Evolutionary conservation across 179 eudicot species (phyloP), one percentile per base, ranked within the genome.

Genomic region (Amaranthus tricolor): DNA sequence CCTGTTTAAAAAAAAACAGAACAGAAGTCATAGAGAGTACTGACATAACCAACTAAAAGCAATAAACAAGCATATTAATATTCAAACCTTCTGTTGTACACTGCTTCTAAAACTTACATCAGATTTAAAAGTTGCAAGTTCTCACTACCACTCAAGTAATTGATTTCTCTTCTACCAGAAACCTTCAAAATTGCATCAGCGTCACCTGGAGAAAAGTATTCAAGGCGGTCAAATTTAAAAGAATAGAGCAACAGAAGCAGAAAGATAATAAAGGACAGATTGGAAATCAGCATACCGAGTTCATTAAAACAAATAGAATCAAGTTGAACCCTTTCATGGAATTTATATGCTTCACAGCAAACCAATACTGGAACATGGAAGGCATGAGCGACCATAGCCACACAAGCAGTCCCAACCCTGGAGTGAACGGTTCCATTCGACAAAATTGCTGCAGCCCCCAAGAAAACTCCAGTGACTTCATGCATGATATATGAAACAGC

Each of bases 381-480:
- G 66, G 93, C 96, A 82, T 93, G 92, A 77, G 99, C 99, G 73
- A 96, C 99, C 99, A 96, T 96, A 67, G 99, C 99, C 70, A 96
- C 96, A 81, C 86, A 87, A 9, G 99, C 99, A 52, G 99, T 96
- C 62, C 98, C 99, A 59, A 96, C 97, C 84, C 98, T 85, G 19
- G 99, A 96, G 85, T 96, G 93, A 75, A 93, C 96, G 45, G 96
- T 95, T 72, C 99, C 99, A 82, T 96, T 96, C 12, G 97, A 86
- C 82, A 93, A 81, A 64, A 95, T 82, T 21, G 99, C 87, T 58
- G 99, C 90, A 71, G 99, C 99, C 74, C 99, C 99, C 82, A 96
- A 75, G 74, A 96, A 84, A 70, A 96, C 99, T 70, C 94, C 74
- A 48, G 89, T 91, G 56, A 90, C 99, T 84, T 96, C 98, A 79